Base-by-base conservation (phyloP, 306 rosid genomes). In the Carpinus fangiana region DNA sequence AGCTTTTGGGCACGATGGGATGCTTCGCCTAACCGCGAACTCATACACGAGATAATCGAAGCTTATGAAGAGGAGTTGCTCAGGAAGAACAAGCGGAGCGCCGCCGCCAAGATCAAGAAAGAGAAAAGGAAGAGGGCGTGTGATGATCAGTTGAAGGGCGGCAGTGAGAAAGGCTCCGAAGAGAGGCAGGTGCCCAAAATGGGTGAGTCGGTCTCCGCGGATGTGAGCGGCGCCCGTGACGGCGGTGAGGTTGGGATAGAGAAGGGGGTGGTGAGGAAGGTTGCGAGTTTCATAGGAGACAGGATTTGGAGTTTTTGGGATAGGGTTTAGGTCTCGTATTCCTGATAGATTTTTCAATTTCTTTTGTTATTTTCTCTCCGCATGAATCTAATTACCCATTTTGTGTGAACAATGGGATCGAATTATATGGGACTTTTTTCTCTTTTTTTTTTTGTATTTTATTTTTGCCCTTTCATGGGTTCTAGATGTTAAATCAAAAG, bases 1-100 rank as follows among this genome's bases (percentile, higher is more conserved):
- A 72, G 79, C 36, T 80, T 84, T 14, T 84, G 87, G 87, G 87
- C 87, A 18, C 75, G 84, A 7, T 84, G 87, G 87, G 83, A 84
- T 56, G 78, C 87, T n/a, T 84, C 87, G 14, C 75, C 75, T 0
- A 76, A 77, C 51, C 87, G 82, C 31, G 76, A 80, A 66, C 76
- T 84, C 20, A 84, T 84, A 38, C 81, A 84, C 10, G 87, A 84
- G 31, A 76, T 79, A 20, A 76, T 84, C n/a, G 87, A 84, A 78
- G 87, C 84, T 61, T 80, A 84, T 23, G 87, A 84, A 69, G 87
- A 76, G 14, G 73, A 76, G 4, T 43, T 76, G 76, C 23, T 18
- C 18, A 78, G 69, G 86, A 67, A 66, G 70, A 80, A 72, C 53
- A 78, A 21, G 78, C 0, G 2, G 52, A 3, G 77, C 67, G 4